phyloP scores from a whole-genome alignment of 129 eudicot species.

The Helianthus annuus region DNA sequence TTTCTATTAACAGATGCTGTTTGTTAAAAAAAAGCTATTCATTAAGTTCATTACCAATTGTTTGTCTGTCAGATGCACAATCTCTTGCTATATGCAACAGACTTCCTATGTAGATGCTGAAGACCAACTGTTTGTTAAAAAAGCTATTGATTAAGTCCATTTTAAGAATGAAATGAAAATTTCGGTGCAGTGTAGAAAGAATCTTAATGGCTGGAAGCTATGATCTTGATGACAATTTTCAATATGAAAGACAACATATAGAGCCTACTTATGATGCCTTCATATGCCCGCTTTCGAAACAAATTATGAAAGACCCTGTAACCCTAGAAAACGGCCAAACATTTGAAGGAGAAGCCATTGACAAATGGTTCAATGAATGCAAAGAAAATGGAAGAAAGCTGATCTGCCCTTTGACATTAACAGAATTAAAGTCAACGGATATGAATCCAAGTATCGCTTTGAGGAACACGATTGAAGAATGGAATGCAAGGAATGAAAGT shows the following conservation, averaged over 20 bases:
- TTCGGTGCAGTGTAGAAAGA: slow-evolving; percentile 10
- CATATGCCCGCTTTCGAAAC: slow-evolving; percentile 81
- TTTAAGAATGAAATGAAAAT: not conserved
- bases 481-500: slow-evolving; percentile 95
- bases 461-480: slow-evolving; percentile 82
- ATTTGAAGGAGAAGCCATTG: slow-evolving; percentile 90
- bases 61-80: not conserved
- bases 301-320: slow-evolving; percentile 93
- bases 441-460: slow-evolving; percentile 83
- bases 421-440: slow-evolving; percentile 59
- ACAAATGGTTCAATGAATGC: slow-evolving; percentile 85
- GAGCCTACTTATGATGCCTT: slow-evolving; percentile 87
- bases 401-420: slow-evolving; percentile 67
- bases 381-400: slow-evolving; percentile 63
- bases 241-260: slow-evolving; percentile 64
- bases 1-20: too few relatives aligned
- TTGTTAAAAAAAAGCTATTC: slow-evolving; percentile 4
- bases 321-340: slow-evolving; percentile 79
- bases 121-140: too few relatives aligned
- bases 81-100: too few relatives aligned
- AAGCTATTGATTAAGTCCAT: too few relatives aligned
- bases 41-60: not conserved
- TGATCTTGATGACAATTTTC: slow-evolving; percentile 76
- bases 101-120: too few relatives aligned
- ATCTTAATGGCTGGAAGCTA: slow-evolving; percentile 67